Evolutionary conservation across 768 basidiomycete species (phyloP).

Genomic region (Lentinula lateritia): DNA sequence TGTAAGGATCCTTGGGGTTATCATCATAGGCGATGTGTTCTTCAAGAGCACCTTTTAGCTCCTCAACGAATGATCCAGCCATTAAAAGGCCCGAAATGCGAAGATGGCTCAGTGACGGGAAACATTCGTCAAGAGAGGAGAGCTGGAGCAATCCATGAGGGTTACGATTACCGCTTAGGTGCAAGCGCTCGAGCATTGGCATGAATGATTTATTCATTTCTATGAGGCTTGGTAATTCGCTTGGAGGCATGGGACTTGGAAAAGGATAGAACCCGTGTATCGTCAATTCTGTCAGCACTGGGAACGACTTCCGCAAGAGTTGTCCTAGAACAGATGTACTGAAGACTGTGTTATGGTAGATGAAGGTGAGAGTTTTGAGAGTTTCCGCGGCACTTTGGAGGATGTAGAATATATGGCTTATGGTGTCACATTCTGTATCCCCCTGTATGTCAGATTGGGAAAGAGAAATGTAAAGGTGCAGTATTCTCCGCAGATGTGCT

Average conservation of each 20-base stretch:
- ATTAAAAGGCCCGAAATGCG: conserved; percentile 36
- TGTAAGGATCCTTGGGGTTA: not conserved
- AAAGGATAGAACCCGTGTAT: conserved; percentile 47
- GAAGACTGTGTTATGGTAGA: conserved; percentile 21
- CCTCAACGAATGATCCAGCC: conserved; percentile 35
- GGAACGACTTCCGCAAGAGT: conserved; percentile 37
- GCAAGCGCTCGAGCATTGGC: conserved; percentile 35
- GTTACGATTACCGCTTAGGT: conserved; percentile 44
- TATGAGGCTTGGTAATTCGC: not conserved
- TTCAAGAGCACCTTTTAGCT: conserved; percentile 24
- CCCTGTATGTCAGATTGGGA: conserved; percentile 6
- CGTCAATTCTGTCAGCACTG: conserved; percentile 32
- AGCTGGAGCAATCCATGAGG: conserved; percentile 40
- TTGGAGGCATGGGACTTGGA: conserved; percentile 22
- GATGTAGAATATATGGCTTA: conserved; percentile 22
- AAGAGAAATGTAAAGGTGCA: conserved; percentile 38
- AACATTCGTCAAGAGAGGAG: conserved; percentile 30
- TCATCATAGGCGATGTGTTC: not conserved
- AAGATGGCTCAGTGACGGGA: conserved; percentile 32
- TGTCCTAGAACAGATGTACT: conserved; percentile 35
- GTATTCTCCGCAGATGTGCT: conserved; percentile 30
- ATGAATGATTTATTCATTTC: conserved; percentile 12
- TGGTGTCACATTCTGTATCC: conserved; percentile 9
- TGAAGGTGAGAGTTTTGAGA: conserved; percentile 34
- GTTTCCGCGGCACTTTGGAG: conserved; percentile 33